Evolutionary conservation across 2,329 filamentous ascomycete species (phyloP), one percentile per base, ranked within the genome.

Genomic region (Decorospora gaudefroyi): DNA sequence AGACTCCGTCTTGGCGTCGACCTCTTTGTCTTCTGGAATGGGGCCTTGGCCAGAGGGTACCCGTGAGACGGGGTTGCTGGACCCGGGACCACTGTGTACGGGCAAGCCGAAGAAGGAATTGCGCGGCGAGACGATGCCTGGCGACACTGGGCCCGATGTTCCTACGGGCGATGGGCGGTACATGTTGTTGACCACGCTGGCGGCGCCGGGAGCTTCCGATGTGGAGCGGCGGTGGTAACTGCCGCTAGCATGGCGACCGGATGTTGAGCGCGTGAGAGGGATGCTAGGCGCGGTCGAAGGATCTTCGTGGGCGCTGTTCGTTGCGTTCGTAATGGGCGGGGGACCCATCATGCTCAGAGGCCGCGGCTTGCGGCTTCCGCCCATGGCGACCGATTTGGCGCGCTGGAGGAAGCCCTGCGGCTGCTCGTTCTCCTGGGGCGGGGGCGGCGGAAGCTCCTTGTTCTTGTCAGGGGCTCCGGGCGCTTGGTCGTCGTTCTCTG

Each of bases 181-280:
- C 87, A 96, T 95, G 70, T 91, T 90, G 60, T 88, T 89, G 34
- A 96, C 86, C 19, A 95, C 81, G 47, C 80, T 83, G 6, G 88
- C 86, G 6, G 85, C 87, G 12, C 84, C 84, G 12, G 59, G 64
- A 57, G 72, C 72, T 25, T 77, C 76, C 4, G 73, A 75, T 23
- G 68, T 72, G 10, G 73, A 70, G 36, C 74, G 72, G 13, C 73
- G 68, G 51, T 76, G 74, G 51, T 66, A 62, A 46, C 49, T 58
- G 15, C 63, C 62, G 17, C 62, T 64, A 21, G 70, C 64, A 22
- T 63, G 66, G 28, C 73, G 70, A 75, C 77, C 51, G 77, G 81
- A 51, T 71, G 78, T 51, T 77, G 75, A 64, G 66, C 80, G 69
- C 74, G 65, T 78, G 55, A 91, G 84, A 15, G 87, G 87, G 59